Conservation (phyloP, 257 asterid genomes). For the Penstemon barbatus region DNA sequence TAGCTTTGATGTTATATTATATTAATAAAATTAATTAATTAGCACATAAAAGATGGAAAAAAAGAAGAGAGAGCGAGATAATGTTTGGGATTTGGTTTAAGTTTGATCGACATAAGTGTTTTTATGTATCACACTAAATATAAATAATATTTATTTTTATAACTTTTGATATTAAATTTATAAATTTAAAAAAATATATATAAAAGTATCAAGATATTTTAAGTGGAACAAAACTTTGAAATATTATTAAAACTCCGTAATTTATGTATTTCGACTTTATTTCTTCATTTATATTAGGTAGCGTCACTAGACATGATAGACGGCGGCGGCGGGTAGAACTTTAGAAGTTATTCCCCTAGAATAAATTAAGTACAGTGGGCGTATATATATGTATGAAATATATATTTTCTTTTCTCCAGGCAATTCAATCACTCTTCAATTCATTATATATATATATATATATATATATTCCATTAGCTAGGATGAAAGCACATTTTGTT, state of each 20-base stretch:
- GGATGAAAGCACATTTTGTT: slow-evolving; percentile 27
- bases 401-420: slow-evolving; percentile 30
- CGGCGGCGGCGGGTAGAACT: slow-evolving; percentile 23
- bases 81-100: no score
- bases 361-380: slow-evolving; percentile 28
- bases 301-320: slow-evolving; percentile 1
- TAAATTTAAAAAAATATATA: no score
- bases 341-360: slow-evolving; percentile 31
- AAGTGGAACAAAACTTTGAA: no score
- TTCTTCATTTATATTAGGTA: neutral
- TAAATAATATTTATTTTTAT: no score
- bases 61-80: neutral
- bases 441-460: slow-evolving; percentile 16
- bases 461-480: slow-evolving; percentile 10
- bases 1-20: slow-evolving; percentile 24
- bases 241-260: no score
- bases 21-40: neutral
- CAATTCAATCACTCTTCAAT: slow-evolving; percentile 23
- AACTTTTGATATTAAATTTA: no score
- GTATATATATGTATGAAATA: neutral
- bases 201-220: no score
- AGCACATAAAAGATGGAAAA: neutral
- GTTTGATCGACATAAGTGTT: no score
- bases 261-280: no score
- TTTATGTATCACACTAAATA: no score